Evolutionary conservation across 345 rosid genomes (phyloP).

Genomic region (Euphorbia peplus): DNA sequence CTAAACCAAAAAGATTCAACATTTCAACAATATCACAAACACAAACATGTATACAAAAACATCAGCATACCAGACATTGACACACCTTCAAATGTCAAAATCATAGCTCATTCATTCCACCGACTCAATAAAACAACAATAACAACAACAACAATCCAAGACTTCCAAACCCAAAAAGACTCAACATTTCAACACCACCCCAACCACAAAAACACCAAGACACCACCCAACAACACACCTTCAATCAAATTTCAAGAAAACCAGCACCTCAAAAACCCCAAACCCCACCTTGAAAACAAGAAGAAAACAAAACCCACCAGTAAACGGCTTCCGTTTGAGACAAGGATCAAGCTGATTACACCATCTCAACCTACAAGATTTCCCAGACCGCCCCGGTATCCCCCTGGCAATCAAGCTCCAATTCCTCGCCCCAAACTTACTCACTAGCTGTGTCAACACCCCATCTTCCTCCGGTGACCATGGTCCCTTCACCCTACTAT

Average conservation of each 20-base stretch:
- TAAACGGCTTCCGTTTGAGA: conserved; percentile 74
- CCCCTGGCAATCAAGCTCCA: conserved; percentile 89
- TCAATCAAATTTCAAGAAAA: no score
- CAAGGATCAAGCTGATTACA: conserved; percentile 88
- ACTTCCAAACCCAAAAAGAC: neutral
- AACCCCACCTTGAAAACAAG: no score
- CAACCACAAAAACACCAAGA: neutral
- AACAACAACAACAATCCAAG: no score
- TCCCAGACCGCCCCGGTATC: conserved; percentile 76
- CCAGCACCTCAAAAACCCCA: neutral
- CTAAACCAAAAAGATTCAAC: no score
- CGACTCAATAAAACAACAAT: no score
- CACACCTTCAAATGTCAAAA: no score
- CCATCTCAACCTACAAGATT: conserved; percentile 83
- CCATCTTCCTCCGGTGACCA: conserved; percentile 87
- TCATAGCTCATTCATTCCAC: no score
- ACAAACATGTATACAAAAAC: neutral
- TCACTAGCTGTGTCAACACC: conserved; percentile 52
- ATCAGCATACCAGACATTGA: no score
- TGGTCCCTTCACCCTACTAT: conserved; percentile 66
- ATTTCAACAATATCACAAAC: no score
- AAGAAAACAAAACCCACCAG: conserved; percentile 37
- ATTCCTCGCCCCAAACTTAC: conserved; percentile 68
- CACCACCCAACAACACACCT: no score
- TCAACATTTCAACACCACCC: no score